A percentile compares a stretch with the other conserved stretches of the same genome.
Evolutionary conservation across 225 moss, liverwort and hornwort species (phyloP).

Genomic region (Physcomitrium patens): DNA sequence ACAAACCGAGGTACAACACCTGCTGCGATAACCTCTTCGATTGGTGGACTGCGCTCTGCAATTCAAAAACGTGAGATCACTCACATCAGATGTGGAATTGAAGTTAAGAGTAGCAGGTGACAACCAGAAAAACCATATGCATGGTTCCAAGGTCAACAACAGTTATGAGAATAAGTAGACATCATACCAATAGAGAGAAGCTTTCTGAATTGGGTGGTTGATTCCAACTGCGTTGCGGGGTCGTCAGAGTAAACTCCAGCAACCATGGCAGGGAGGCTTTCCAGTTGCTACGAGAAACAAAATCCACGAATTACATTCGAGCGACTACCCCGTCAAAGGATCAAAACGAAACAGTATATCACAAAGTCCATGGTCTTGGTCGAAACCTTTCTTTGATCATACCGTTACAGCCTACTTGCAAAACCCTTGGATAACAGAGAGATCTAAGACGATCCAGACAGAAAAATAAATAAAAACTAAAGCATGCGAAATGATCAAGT

Average conservation of each 20-base stretch:
- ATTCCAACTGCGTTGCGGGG: conserved; percentile 75
- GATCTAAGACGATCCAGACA: conserved; percentile 11
- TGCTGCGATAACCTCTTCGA: conserved; percentile 94
- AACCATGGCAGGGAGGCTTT: conserved; percentile 97
- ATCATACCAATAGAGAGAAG: conserved; percentile 83
- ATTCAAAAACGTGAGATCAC: neutral
- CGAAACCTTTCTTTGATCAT: neutral
- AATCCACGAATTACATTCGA: neutral
- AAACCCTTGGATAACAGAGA: neutral
- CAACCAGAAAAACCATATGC: neutral
- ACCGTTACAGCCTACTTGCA: neutral
- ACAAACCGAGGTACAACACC: conserved; percentile 98
- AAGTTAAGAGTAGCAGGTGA: neutral
- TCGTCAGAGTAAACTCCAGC: conserved; percentile 97
- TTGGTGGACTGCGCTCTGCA: conserved; percentile 93
- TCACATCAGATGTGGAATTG: no score
- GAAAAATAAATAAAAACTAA: conserved; percentile 17
- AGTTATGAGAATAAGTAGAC: neutral
- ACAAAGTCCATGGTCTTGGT: neutral
- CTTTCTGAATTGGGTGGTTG: conserved; percentile 92
- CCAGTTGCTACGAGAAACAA: conserved; percentile 67
- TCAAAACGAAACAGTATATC: neutral
- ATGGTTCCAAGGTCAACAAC: no score
- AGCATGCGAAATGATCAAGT: neutral
- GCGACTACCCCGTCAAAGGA: neutral